Base-by-base conservation (phyloP, 805 yeast genomes). In the Zygosaccharomyces bailii region DNA sequence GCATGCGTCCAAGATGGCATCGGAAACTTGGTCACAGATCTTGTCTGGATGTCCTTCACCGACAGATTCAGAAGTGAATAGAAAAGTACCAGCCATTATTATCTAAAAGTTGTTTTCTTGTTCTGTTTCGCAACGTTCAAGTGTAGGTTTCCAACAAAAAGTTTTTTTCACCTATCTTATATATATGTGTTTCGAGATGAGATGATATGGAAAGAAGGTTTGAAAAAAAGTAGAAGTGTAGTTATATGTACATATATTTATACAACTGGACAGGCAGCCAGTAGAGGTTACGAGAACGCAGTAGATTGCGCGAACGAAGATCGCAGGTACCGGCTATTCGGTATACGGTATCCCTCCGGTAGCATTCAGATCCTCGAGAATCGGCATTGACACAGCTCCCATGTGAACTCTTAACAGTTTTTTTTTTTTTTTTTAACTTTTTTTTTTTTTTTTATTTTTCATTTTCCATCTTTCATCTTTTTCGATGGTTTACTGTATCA, bases 11-110 rank as follows among this genome's bases (percentile, higher is more conserved):
- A 93, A 79, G 65, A 93, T 87, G 63, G 99, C 99, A 68, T 93
- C 99, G 46, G 95, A 85, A 58, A 93, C 96, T 79, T 93, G 99
- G 74, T 93, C 99, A 77, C 99, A 95, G 73, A 86, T 86, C 80
- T 86, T 86, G 70, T 86, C 95, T 67, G 95, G 95, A 79, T 86
- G 95, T 66, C 95, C 95, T 73, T 86, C 95, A 76, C 95, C 95
- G 58, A 86, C 95, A 57, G 93, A 85, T 72, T 86, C 95, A 56
- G 93, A 86, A 60, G 91, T 84, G 67, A 80, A 81, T 57, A 80
- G 75, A 66, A 80, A 81, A 45, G 74, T 74, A 61, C 69, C 72
- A 43, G 55, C 57, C 57, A 53, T 53, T 43, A 30, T 43, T 27
- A 19, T 10, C 6, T 24, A 9, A 13, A 11, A 13, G 18, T 25